A percentile compares a stretch with the other conserved stretches of the same genome.
phyloP scores from a whole-genome alignment of 345 rosid genomes.

The Arabis hirsuta region DNA sequence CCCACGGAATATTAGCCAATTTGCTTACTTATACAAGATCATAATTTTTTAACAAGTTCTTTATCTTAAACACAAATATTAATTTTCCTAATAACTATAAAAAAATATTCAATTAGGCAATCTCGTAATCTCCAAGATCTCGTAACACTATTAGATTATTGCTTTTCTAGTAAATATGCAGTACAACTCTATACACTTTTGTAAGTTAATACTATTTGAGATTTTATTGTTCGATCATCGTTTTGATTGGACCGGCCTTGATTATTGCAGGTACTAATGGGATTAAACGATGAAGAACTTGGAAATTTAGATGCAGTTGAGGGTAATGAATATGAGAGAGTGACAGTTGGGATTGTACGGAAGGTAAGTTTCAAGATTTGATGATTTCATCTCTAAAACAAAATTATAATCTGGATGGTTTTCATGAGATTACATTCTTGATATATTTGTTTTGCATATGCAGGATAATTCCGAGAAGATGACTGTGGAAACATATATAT shows the following conservation, averaged over 20 bases:
- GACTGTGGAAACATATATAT: slow-evolving; percentile 64
- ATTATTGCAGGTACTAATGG: slow-evolving; percentile 59
- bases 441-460: slow-evolving; percentile 22
- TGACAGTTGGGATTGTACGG: slow-evolving; percentile 51
- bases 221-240: neutral
- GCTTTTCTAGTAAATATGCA: too few relatives aligned
- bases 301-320: slow-evolving; percentile 64
- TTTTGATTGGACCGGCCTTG: neutral
- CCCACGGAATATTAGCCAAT: too few relatives aligned
- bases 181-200: too few relatives aligned
- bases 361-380: slow-evolving; percentile 45
- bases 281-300: slow-evolving; percentile 64
- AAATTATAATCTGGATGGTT: neutral
- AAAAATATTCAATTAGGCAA: too few relatives aligned
- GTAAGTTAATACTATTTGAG: too few relatives aligned
- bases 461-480: slow-evolving; percentile 63
- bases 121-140: too few relatives aligned
- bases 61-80: too few relatives aligned
- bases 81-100: too few relatives aligned
- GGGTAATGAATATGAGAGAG: slow-evolving; percentile 77
- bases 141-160: too few relatives aligned
- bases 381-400: neutral
- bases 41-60: too few relatives aligned
- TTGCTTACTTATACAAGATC: too few relatives aligned
- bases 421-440: neutral